phyloP scores from a whole-genome alignment of 768 basidiomycete species.

The Cystofilobasidium macerans region DNA sequence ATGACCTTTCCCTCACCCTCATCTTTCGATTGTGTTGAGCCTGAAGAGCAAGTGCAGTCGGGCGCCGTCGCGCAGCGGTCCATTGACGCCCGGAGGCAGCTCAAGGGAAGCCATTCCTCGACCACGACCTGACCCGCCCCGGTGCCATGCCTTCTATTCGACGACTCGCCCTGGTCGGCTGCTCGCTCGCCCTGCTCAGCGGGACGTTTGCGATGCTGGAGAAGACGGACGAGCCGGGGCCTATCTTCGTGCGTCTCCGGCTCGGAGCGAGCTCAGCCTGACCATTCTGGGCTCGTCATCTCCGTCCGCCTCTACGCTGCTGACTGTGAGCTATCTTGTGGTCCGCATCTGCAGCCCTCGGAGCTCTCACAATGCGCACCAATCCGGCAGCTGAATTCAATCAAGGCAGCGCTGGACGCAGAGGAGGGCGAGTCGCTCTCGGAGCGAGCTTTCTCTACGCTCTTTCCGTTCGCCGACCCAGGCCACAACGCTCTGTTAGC shows the following conservation, averaged over 20 bases:
- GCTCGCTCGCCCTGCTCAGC: neutral
- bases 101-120: no score
- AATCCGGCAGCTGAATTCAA: neutral
- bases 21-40: neutral
- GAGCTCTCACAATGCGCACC: conserved; percentile 11
- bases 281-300: neutral
- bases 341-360: neutral
- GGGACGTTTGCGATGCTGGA: conserved; percentile 9
- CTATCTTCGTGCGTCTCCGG: conserved; percentile 7
- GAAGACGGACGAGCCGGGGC: neutral
- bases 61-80: no score
- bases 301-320: no score
- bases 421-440: conserved; percentile 36
- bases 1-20: neutral
- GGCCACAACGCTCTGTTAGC: conserved; percentile 47
- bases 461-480: conserved; percentile 66
- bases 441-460: conserved; percentile 63
- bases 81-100: no score
- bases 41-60: neutral
- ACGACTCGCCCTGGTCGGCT: neutral
- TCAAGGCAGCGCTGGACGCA: conserved; percentile 11
- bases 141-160: no score
- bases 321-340: neutral
- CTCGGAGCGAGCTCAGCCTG: neutral
- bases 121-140: no score